These are phyloP conservation scores for Tricladium varicosporioides DNA, from an alignment of 2,329 filamentous ascomycete species.

Conservation along the genomic window DNA sequence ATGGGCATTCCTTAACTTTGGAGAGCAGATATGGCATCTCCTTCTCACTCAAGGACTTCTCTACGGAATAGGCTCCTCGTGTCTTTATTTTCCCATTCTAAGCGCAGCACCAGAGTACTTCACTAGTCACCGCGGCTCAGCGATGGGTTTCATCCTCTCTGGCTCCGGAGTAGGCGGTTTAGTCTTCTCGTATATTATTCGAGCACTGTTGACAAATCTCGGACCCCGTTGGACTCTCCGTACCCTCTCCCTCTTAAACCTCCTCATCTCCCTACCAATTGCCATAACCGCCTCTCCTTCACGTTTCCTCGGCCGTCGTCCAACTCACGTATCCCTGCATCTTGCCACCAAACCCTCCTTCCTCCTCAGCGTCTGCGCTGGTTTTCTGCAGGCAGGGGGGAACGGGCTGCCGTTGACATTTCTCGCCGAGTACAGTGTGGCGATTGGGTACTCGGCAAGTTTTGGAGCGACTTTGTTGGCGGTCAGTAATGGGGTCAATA, in stretches of 20 bases:
- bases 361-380: constrained; percentile 40
- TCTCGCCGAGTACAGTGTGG: constrained; percentile 45
- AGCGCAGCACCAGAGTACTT: constrained; percentile 50
- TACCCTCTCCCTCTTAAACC: constrained; percentile 38
- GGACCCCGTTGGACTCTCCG: constrained; percentile 46
- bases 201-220: constrained; percentile 40
- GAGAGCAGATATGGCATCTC: constrained; percentile 42
- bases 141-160: constrained; percentile 44
- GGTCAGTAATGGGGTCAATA: constrained; percentile 45
- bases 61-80: constrained; percentile 42
- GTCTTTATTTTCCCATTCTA: constrained; percentile 43
- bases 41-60: constrained; percentile 47
- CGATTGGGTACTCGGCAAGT: constrained; percentile 40
- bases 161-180: constrained; percentile 44
- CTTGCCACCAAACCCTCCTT: constrained; percentile 41
- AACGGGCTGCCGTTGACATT: constrained; percentile 47
- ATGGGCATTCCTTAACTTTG: constrained; percentile 2
- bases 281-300: constrained; percentile 41
- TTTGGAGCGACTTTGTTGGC: constrained; percentile 45
- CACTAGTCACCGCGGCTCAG: constrained; percentile 43
- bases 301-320: constrained; percentile 36
- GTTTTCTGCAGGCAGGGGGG: constrained; percentile 42
- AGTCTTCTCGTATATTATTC: constrained; percentile 40
- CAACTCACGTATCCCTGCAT: constrained; percentile 39
- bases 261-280: constrained; percentile 39